A percentile compares a stretch with the other conserved stretches of the same genome.
These are phyloP conservation scores for Diutina scorzettiae DNA, from an alignment of 1,139 yeast genomes.

Conservation along the genomic window DNA sequence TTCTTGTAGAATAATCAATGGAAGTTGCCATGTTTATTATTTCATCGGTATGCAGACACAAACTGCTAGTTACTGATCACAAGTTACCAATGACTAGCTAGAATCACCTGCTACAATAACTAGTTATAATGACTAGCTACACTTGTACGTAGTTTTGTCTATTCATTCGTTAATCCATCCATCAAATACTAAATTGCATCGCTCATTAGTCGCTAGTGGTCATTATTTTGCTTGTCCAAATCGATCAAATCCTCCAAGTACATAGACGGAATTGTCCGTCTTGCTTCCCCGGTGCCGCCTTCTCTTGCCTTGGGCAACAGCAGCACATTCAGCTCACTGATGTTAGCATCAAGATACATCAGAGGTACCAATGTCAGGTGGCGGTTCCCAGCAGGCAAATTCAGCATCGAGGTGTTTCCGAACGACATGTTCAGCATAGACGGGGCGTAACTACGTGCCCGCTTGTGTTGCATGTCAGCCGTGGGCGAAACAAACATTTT, in stretches of 20 bases:
- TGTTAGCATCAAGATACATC: slow-evolving; percentile 24
- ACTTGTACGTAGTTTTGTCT: too few relatives aligned
- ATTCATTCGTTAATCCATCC: too few relatives aligned
- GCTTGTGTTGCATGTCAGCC: slow-evolving; percentile 47
- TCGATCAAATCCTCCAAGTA: slow-evolving; percentile 47
- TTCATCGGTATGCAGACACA: too few relatives aligned
- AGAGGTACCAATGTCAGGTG: slow-evolving; percentile 24
- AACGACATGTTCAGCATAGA: slow-evolving; percentile 16
- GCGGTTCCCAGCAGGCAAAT: slow-evolving; percentile 18
- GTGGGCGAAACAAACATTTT: slow-evolving; percentile 70
- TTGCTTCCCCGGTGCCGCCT: background rate
- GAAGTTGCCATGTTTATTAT: too few relatives aligned
- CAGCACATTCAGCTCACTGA: slow-evolving; percentile 18
- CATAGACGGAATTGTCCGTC: slow-evolving; percentile 35
- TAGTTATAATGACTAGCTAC: too few relatives aligned
- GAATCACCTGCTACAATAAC: too few relatives aligned
- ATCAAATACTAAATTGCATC: too few relatives aligned
- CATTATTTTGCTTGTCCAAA: too few relatives aligned
- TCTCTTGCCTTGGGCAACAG: slow-evolving; percentile 2
- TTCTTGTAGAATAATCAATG: too few relatives aligned
- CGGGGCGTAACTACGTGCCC: slow-evolving; percentile 16
- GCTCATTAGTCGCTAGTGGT: too few relatives aligned
- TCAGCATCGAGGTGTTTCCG: slow-evolving; percentile 16
- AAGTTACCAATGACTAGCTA: too few relatives aligned
- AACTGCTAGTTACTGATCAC: too few relatives aligned